Base-by-base conservation (phyloP, 2,329 filamentous ascomycete species). In the Gliomastix tumulicola region DNA sequence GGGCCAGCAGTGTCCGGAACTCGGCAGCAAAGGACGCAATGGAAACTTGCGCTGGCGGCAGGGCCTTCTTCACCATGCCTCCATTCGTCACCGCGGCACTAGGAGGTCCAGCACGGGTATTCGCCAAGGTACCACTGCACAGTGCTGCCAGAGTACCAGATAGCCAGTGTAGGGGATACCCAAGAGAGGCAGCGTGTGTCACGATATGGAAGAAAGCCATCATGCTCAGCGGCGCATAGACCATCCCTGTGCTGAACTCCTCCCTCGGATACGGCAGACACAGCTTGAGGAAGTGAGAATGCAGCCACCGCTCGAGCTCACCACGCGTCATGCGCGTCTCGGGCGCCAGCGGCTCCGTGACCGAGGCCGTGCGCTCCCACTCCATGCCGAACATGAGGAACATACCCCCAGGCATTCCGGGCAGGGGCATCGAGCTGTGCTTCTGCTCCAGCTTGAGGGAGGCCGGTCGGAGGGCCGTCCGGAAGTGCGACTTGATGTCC, bases 241-340 rank as follows among this genome's bases (percentile, higher is more conserved):
- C 32, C 9, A 19, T n/a, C 15, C 9, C 11, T 6, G 17, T n/a
- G 18, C 20, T 13, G 16, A 19, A n/a, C 12, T 11, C 9, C 32
- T n/a, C 16, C 16, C 6, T 16, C 9, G 32, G 32, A n/a, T 19
- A 34, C 12, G 19, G 19, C 32, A 34, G 15, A n/a, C 32, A 34
- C 18, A 34, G 11, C 32, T 34, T 34, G 16, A 34, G 18, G 32
- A 34, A 34, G n/a, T 34, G 32, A 15, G 32, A 18, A 21, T 34
- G 32, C 16, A 34, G 32, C 32, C 18, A 34, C 16, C 15, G 19
- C 11, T 34, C 32, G 15, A 34, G 32, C 11, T 34, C 18, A 21
- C 5, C 17, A 2, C 32, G 32, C 4, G 32, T 13, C 32, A 34
- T 34, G 16, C 32, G 32, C 2, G 17, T 3, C 6, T 21, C 15